Conservation (phyloP, 129 eudicot species). For the Ambrosia trifida region DNA sequence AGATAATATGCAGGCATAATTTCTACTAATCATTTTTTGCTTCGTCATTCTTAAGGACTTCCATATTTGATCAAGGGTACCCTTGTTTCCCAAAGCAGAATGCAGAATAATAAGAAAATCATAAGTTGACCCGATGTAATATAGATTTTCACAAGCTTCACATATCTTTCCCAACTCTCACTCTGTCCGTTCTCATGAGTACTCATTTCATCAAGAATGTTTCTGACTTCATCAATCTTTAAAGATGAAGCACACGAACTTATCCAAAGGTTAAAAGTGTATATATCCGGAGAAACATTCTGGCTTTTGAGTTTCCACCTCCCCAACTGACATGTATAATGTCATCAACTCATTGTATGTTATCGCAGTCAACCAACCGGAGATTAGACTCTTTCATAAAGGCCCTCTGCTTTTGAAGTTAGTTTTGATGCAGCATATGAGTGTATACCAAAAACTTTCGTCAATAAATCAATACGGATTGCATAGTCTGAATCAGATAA, state of each 20-base stretch:
- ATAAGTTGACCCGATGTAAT: constrained; percentile 57
- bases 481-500: constrained; percentile 66
- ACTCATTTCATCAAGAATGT: constrained; percentile 74
- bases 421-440: too few relatives aligned
- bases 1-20: constrained; percentile 62
- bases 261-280: constrained; percentile 81
- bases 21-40: constrained; percentile 80
- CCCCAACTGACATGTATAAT: constrained; percentile 79
- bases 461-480: constrained; percentile 29
- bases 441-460: constrained; percentile 29
- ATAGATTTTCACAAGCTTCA: constrained; percentile 62
- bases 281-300: constrained; percentile 67
- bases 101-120: constrained; percentile 78
- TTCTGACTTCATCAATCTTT: constrained; percentile 60
- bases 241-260: constrained; percentile 87
- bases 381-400: too few relatives aligned
- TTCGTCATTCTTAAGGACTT: constrained; percentile 68
- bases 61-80: constrained; percentile 78
- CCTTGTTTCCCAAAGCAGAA: constrained; percentile 75
- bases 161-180: constrained; percentile 72
- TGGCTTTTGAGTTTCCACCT: too few relatives aligned
- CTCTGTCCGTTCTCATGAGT: constrained; percentile 34
- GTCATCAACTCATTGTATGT: constrained; percentile 97
- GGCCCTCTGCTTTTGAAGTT: too few relatives aligned
- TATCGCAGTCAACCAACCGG: constrained; percentile 61